Percentiles rank a stretch among this genome's conserved stretches.
These are phyloP conservation scores for Cyphellophora europaea DNA, from an alignment of 2,329 filamentous ascomycete genomes.

Conservation along the genomic window DNA sequence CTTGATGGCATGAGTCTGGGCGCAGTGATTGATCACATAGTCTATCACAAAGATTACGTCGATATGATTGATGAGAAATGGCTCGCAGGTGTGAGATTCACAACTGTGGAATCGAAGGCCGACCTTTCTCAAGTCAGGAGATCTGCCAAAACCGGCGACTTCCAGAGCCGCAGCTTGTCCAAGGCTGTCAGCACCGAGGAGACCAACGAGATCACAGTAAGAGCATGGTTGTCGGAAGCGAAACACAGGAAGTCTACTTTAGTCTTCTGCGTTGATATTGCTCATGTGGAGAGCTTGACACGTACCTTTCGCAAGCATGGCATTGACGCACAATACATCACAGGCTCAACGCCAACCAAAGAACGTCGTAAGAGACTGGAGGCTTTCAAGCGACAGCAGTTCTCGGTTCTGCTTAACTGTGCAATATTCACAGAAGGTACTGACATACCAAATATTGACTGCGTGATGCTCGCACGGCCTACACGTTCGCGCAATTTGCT, in stretches of 20 bases:
- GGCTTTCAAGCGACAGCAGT: slow-evolving; percentile 66
- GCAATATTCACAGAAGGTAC: slow-evolving; percentile 96
- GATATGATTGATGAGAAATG: slow-evolving; percentile 84
- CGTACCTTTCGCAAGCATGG: slow-evolving; percentile 66
- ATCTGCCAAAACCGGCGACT: slow-evolving; percentile 60
- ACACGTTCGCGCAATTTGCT: slow-evolving; percentile 89
- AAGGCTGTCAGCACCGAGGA: slow-evolving; percentile 70
- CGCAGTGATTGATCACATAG: slow-evolving; percentile 83
- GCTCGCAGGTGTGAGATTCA: slow-evolving; percentile 88
- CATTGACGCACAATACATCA: slow-evolving; percentile 79
- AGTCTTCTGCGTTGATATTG: slow-evolving; percentile 87
- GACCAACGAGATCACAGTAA: slow-evolving; percentile 75
- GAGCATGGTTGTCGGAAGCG: slow-evolving; percentile 76
- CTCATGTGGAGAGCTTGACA: slow-evolving; percentile 68
- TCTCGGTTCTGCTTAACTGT: slow-evolving; percentile 85
- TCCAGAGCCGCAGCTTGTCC: slow-evolving; percentile 68
- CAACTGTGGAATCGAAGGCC: slow-evolving; percentile 74
- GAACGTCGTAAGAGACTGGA: slow-evolving; percentile 62
- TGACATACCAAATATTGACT: slow-evolving; percentile 96
- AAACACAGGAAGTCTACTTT: slow-evolving; percentile 61
- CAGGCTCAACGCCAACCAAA: slow-evolving; percentile 63
- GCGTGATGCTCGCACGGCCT: slow-evolving; percentile 75
- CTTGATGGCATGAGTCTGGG: slow-evolving; percentile 79
- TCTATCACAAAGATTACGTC: slow-evolving; percentile 80
- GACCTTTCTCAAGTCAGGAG: slow-evolving; percentile 62